Evolutionary conservation across 1,284 basidiomycete species (phyloP), one percentile per base, ranked within the genome.

Genomic region (Singerocomus inundabilis): DNA sequence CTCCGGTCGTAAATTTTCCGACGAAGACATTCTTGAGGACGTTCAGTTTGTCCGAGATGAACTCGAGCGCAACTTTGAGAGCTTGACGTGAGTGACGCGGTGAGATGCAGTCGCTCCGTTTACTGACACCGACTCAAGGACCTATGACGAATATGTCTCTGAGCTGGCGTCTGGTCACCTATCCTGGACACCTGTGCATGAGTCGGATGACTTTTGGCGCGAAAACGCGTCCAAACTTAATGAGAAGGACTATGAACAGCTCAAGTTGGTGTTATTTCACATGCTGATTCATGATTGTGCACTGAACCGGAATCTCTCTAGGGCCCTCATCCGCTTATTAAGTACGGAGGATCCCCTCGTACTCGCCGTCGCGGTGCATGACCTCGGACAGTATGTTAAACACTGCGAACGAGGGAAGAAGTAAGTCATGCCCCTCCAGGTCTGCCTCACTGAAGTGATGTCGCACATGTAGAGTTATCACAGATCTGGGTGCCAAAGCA

Each of bases 151-250:
- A 71, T 99, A 98, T 67, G 82, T 81, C 7, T 93, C 93, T 0
- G 96, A 99, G 68, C 75, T 99, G 16, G 75, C 84, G 26, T 93
- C 91, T 1, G 95, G 95, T 2, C 91, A 93, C 66, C 73, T 99
- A 12, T 89, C 91, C 5, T 98, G 94, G 91, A 88, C 93, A 6
- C 95, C 96, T 6, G 91, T 93, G 16, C 97, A 99, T 66, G 91
- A 94, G 64, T 92, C 91, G 7, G 96, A 98, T 51, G 85, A 93
- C 45, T 99, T 99, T 72, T 99, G 96, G 96, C 92, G 91, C 64
- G 93, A 96, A 72, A 98, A 99, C 64, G 93, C 89, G 0, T 71
- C 72, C 6, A 92, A 85, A 64, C 71, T 98, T 44, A 90, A 91
- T 57, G 92, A 95, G 55, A 82, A 80, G 50, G 85, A 91, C 62